Base-by-base conservation (phyloP, 2,329 filamentous ascomycete genomes). In the Ophiocordyceps camponoti-leonardi region DNA sequence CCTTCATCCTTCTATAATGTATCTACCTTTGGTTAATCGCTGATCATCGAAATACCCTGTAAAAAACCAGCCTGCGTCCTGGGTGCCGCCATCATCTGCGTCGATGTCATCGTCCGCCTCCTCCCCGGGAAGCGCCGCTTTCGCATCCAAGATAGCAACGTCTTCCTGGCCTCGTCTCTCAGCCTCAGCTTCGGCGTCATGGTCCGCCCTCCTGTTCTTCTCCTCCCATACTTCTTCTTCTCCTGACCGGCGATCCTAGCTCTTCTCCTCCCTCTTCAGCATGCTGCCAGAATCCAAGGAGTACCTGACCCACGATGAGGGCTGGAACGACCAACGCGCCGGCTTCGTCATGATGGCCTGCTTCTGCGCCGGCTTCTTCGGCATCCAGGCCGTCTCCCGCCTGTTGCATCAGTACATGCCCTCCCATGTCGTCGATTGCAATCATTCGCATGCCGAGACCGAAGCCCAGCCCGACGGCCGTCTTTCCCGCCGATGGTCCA, bases 111-210 rank as follows among this genome's bases (percentile, higher is more conserved):
- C 45, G 69, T 94, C 44, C 79, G 80, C 47, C 70, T 73, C 44
- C 68, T 94, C 44, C 83, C 86, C 4, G 76, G 81, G 45, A 79
- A 82, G 62, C 77, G 72, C 54, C 72, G 80, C 58, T 98, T 96
- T 61, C 77, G 79, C 54, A 93, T 98, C 52, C 79, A 93, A 58
- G 83, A 94, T 50, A 95, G 85, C 64, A 90, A 85, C 66, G 71
- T 71, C 20, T 98, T 98, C 59, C 71, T 95, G 5, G 88, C 88
- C 1, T 79, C 80, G 20, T 95, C 90, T 0, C 66, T 96, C 49
- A 94, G 88, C 62, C 66, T 98, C 51, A 95, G 87, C 60, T 94
- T 94, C 53, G 90, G 92, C 41, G 88, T 96, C 42, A 94, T 98
- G 87, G 88, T 94, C 62, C 52, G 76, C 26, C 13, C 12, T 19